A percentile compares a stretch with the other conserved stretches of the same genome.
phyloP scores from a whole-genome alignment of 179 eudicot species.

The Pouteria campechiana region DNA sequence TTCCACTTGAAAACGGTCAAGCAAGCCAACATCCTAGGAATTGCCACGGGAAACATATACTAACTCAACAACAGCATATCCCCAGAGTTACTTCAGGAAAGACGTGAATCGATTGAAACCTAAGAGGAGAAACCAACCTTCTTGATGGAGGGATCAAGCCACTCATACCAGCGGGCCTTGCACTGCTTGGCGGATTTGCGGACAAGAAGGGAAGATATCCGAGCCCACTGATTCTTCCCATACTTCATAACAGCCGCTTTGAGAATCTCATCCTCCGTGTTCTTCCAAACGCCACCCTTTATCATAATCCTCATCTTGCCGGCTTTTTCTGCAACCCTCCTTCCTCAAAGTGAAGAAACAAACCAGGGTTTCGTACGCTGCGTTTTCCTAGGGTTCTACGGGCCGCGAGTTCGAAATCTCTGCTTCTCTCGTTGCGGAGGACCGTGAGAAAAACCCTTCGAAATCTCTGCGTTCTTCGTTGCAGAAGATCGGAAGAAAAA shows the following conservation, averaged over 20 bases:
- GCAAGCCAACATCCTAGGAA: no score
- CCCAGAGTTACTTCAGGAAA: not conserved
- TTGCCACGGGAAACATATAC: no score
- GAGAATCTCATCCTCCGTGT: constrained; percentile 93
- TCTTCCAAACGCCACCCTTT: constrained; percentile 99
- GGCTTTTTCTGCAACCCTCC: not conserved
- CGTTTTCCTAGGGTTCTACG: not conserved
- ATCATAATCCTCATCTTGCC: constrained; percentile 97
- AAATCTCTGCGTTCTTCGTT: no score
- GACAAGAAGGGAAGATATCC: constrained; percentile 77
- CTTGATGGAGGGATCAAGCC: constrained; percentile 98
- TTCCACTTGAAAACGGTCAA: no score
- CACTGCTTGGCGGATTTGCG: constrained; percentile 99
- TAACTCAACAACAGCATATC: no score
- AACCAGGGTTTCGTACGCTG: no score
- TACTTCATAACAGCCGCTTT: constrained; percentile 98
- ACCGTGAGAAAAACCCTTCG: no score
- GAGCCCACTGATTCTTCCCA: constrained; percentile 97
- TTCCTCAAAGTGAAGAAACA: no score
- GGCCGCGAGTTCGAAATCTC: no score
- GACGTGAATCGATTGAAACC: not conserved
- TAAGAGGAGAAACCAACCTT: constrained; percentile 34
- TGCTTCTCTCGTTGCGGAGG: no score
- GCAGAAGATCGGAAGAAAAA: no score
- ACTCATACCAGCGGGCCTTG: constrained; percentile 97